A percentile compares a stretch with the other conserved stretches of the same genome.
phyloP scores from a whole-genome alignment of 495 filamentous ascomycete species.

The Podospora comata region DNA sequence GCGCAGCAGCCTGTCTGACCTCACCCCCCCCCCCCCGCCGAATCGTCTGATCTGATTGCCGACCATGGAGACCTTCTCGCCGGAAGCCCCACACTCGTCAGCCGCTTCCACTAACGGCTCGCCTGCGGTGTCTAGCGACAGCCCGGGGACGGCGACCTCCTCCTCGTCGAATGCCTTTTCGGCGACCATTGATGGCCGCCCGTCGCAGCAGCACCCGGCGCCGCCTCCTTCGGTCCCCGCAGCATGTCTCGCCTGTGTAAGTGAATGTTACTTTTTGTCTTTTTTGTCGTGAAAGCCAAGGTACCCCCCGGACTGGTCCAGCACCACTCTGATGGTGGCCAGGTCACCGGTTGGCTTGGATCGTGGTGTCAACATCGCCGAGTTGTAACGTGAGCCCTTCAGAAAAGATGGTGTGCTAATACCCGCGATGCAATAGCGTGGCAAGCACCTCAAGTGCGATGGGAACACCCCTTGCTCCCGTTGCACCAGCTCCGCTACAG shows the following conservation, averaged over 20 bases:
- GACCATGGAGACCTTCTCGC: slow-evolving; percentile 35
- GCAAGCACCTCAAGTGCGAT: slow-evolving; percentile 52
- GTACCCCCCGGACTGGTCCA: slow-evolving; percentile 8
- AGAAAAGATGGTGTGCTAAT: slow-evolving; percentile 16
- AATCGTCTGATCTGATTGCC: slow-evolving; percentile 25
- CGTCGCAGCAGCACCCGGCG: slow-evolving; percentile 27
- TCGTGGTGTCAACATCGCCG: background rate
- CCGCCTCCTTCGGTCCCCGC: slow-evolving; percentile 44
- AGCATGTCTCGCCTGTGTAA: slow-evolving; percentile 49
- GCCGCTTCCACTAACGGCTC: slow-evolving; percentile 33
- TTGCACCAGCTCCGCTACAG: slow-evolving; percentile 39
- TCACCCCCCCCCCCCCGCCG: background rate
- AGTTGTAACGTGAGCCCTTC: background rate
- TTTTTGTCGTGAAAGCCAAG: slow-evolving; percentile 19
- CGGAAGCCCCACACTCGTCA: slow-evolving; percentile 33
- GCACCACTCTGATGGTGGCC: background rate
- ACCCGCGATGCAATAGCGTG: slow-evolving; percentile 33
- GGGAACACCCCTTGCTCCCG: slow-evolving; percentile 46
- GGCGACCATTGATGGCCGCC: slow-evolving; percentile 35
- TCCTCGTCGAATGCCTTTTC: slow-evolving; percentile 24
- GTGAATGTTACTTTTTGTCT: slow-evolving; percentile 29
- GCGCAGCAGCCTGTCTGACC: slow-evolving; percentile 9
- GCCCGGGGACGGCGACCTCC: slow-evolving; percentile 35
- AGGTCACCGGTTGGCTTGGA: background rate
- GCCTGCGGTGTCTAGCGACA: slow-evolving; percentile 33